Evolutionary conservation across 192 early-diverging fungal species (phyloP), one percentile per base, ranked within the genome.

Genomic region (Rhizophagus sp.): DNA sequence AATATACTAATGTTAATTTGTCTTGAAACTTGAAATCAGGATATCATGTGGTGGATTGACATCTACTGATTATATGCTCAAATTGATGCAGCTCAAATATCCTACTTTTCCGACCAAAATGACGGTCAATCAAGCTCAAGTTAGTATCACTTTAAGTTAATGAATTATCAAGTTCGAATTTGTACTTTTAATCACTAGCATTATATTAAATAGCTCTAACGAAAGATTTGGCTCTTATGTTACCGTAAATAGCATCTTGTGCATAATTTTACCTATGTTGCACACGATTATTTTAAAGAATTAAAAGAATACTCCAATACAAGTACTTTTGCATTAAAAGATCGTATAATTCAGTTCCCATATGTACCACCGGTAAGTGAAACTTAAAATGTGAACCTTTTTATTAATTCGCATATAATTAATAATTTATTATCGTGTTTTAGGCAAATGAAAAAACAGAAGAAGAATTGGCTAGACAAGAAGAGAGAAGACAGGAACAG

Each of bases 71-170:
- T 95, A 92, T 71, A 86, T 98, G 92, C 85, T 94, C 44, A 94
- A 94, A 81, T 88, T 96, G 2, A 85, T 97, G 86, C 95, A 97
- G 84, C 88, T 94, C 50, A 98, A 98, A 80, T 98, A 97, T 79
- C 92, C 96, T 0, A 91, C 89, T 1, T 96, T 97, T 68, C 97
- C 97, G 0, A 90, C 90, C 81, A 95, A 93, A 74, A 90, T 97
- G 83, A 92, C 93, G 2, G 80, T 88, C 12, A 85, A 84, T 62
- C 94, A 97, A 81, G 90, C 95, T 25, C 88, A 92, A 83, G 91
- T 93, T 84, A 49, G 41, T 80, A 72, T 77, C 34, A 52, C 36
- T 49, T 30, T n/a, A 22, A 33, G n/a, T 3, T n/a, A 79, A 80
- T 57, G 19, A 19, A 22, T 63, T n/a, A 6, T 64, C 12, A 39